A percentile compares a stretch with the other conserved stretches of the same genome.
These are phyloP conservation scores for Oxytropis ochrocephala DNA, from an alignment of 306 rosid genomes.

Conservation along the genomic window DNA sequence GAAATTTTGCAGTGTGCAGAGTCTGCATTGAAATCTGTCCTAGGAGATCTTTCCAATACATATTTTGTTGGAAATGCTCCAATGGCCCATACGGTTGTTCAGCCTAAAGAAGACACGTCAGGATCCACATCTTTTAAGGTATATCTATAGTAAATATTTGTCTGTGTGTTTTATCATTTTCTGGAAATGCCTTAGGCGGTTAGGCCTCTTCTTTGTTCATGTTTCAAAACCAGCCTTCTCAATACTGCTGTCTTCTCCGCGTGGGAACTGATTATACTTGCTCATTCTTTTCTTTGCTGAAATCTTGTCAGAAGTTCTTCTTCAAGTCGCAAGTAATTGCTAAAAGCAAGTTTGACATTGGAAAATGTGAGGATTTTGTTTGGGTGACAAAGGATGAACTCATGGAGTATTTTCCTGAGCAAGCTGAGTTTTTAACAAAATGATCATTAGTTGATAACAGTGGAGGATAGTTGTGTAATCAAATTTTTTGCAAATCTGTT, in stretches of 20 bases:
- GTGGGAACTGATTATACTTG: constrained; percentile 7
- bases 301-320: constrained; percentile 61
- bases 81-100: constrained; percentile 65
- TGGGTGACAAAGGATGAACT: constrained; percentile 96
- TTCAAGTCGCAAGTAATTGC: constrained; percentile 91
- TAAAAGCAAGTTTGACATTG: constrained; percentile 45
- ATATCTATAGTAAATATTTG: background rate
- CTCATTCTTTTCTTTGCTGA: constrained; percentile 5
- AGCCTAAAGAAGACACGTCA: constrained; percentile 37
- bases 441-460: constrained; percentile 66
- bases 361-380: constrained; percentile 62
- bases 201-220: background rate
- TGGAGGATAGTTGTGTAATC: background rate
- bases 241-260: background rate
- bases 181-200: background rate
- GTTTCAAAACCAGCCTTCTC: background rate
- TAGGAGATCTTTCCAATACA: constrained; percentile 78
- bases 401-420: constrained; percentile 74
- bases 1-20: constrained; percentile 74
- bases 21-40: constrained; percentile 59
- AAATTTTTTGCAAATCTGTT: constrained; percentile 1
- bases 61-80: constrained; percentile 98
- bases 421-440: constrained; percentile 68
- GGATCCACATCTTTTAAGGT: constrained; percentile 61
- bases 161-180: background rate